A percentile compares a stretch with the other conserved stretches of the same genome.
Conservation (phyloP, 2,329 filamentous ascomycete species). For the Epichloe hybrida region DNA sequence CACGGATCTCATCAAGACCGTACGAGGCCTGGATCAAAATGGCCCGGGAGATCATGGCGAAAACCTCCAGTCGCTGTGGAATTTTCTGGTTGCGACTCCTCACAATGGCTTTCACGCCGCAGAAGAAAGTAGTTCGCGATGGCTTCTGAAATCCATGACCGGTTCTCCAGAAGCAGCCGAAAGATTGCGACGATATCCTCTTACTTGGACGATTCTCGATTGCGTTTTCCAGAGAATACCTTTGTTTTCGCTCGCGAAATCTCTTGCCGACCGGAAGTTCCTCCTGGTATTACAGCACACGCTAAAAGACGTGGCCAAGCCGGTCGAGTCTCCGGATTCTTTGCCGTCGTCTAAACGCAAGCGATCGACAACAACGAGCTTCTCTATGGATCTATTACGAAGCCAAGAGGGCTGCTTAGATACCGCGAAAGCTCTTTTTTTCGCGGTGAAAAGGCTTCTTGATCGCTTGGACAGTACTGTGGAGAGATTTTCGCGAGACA, state of each 20-base stretch:
- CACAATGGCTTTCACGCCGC: conserved; percentile 34
- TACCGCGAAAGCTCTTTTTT: conserved; percentile 34
- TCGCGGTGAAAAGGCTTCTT: conserved; percentile 32
- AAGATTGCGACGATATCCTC: conserved; percentile 38
- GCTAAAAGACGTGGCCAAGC: conserved; percentile 40
- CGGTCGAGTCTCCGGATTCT: conserved; percentile 13
- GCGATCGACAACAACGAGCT: conserved; percentile 22
- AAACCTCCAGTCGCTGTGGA: conserved; percentile 37
- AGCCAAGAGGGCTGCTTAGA: conserved; percentile 27
- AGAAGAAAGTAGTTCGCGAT: conserved; percentile 45
- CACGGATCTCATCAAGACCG: conserved; percentile 34
- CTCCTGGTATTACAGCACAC: conserved; percentile 51
- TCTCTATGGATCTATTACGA: conserved; percentile 27
- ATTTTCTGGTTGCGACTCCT: conserved; percentile 28
- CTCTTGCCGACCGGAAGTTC: conserved; percentile 58
- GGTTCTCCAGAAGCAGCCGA: conserved; percentile 32
- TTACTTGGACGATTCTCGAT: conserved; percentile 48
- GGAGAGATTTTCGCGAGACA: conserved; percentile 25
- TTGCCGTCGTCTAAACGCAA: conserved; percentile 31
- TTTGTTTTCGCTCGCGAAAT: conserved; percentile 53
- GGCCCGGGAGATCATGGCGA: conserved; percentile 29
- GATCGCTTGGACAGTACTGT: conserved; percentile 25
- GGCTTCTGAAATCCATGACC: conserved; percentile 50
- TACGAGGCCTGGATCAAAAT: conserved; percentile 41
- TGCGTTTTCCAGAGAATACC: conserved; percentile 53